phyloP scores from a whole-genome alignment of 441 rosid genomes.

The Euphorbia schlechtendalii region DNA sequence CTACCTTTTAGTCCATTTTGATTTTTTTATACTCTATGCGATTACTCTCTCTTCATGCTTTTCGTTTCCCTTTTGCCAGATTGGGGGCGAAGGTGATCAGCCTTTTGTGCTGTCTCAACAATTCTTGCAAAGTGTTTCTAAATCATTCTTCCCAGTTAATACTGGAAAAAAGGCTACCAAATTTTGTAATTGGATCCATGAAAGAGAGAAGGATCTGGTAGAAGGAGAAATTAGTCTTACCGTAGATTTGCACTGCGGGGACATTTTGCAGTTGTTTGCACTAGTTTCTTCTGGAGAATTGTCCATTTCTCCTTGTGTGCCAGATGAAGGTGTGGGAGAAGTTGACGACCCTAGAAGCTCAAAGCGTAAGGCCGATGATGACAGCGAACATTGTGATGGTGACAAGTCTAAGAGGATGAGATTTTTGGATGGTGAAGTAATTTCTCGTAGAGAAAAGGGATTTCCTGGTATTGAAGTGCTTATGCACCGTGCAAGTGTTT shows the following conservation, averaged over 20 bases:
- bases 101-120: conserved; percentile 76
- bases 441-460: conserved; percentile 87
- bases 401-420: conserved; percentile 61
- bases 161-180: conserved; percentile 81
- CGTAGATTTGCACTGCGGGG: conserved; percentile 92
- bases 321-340: conserved; percentile 91
- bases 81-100: conserved; percentile 77
- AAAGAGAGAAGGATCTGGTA: conserved; percentile 51
- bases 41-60: neutral
- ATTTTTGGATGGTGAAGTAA: conserved; percentile 63
- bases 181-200: conserved; percentile 69
- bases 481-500: conserved; percentile 42
- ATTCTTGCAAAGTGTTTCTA: conserved; percentile 68
- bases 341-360: conserved; percentile 72
- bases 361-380: conserved; percentile 65
- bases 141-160: conserved; percentile 70
- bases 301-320: conserved; percentile 58
- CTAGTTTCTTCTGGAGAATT: conserved; percentile 77
- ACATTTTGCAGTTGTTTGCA: conserved; percentile 66
- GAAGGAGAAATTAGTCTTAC: conserved; percentile 49
- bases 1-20: neutral
- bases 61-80: conserved; percentile 40
- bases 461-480: conserved; percentile 78
- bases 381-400: conserved; percentile 42
- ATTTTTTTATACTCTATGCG: neutral